Conservation (phyloP, 805 yeast genomes). For the Torulaspora gathmanii region DNA sequence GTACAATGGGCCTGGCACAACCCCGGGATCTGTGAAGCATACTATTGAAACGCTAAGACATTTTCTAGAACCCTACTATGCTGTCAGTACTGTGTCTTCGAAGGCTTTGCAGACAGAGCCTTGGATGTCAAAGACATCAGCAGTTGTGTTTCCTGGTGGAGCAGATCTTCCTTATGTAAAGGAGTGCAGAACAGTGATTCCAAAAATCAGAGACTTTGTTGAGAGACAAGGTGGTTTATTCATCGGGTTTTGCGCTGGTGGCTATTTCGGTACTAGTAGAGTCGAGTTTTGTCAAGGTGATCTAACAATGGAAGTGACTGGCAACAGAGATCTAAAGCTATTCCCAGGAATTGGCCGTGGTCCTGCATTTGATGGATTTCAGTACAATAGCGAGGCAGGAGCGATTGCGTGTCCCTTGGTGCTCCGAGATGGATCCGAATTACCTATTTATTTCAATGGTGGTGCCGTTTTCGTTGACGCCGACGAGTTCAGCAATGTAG, state of each 20-base stretch:
- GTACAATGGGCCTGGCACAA: conserved; percentile 73
- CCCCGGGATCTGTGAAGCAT: conserved; percentile 81
- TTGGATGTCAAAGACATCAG: conserved; percentile 75
- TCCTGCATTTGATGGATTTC: conserved; percentile 72
- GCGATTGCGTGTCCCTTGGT: conserved; percentile 53
- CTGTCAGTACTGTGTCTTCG: conserved; percentile 69
- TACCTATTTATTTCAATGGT: conserved; percentile 67
- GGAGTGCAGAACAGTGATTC: conserved; percentile 66
- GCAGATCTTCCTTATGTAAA: conserved; percentile 86
- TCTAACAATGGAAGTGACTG: conserved; percentile 70
- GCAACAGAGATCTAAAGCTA: conserved; percentile 74
- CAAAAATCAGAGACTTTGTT: conserved; percentile 52
- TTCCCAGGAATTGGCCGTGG: conserved; percentile 85
- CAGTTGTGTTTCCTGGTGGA: conserved; percentile 91
- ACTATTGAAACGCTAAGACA: conserved; percentile 70
- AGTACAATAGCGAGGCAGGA: conserved; percentile 72
- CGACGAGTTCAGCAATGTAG: conserved; percentile 51
- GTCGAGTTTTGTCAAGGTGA: conserved; percentile 83
- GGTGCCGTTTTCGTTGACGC: conserved; percentile 86
- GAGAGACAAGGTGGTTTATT: conserved; percentile 76
- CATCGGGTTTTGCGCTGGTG: conserved; percentile 95
- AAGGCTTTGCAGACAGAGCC: conserved; percentile 69
- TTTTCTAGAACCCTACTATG: conserved; percentile 80
- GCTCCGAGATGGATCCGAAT: conserved; percentile 37
- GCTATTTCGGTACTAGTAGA: conserved; percentile 68